Evolutionary conservation across 345 rosid genomes (phyloP).

Genomic region (Eucalyptus tenuipes): DNA sequence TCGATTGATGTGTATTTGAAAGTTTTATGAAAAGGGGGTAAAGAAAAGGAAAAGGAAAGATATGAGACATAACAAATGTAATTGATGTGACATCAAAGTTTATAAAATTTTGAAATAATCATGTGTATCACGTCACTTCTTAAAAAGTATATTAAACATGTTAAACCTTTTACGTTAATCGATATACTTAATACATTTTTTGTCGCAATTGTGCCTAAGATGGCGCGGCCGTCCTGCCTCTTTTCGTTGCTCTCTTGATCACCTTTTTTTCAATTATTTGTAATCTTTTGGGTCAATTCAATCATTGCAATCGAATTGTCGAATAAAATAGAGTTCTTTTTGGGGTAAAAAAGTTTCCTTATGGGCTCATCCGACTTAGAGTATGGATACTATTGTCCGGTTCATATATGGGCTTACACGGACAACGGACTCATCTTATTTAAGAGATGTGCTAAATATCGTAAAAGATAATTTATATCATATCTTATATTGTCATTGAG

Average conservation of each 20-base stretch:
- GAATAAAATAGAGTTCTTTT: not conserved
- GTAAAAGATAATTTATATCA: not conserved
- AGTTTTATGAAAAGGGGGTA: not conserved
- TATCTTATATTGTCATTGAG: not conserved
- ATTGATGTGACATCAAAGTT: not conserved
- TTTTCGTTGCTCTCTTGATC: not conserved
- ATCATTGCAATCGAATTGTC: not conserved
- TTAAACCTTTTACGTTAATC: not conserved
- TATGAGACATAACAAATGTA: not conserved
- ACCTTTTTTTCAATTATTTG: not conserved
- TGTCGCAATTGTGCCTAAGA: not conserved
- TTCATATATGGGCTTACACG: not conserved
- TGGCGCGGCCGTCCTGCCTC: not conserved
- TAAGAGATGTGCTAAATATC: not conserved
- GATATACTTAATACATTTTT: not conserved
- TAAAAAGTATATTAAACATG: not conserved
- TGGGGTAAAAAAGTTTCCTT: not conserved
- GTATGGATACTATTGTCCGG: not conserved
- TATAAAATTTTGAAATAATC: not conserved
- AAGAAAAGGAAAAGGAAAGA: not conserved
- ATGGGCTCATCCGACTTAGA: not conserved
- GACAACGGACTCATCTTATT: not conserved
- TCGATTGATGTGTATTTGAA: not conserved
- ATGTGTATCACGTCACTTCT: not conserved
- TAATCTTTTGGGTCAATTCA: not conserved